phyloP scores from a whole-genome alignment of 495 filamentous ascomycete genomes.

The Bryoglossum gracile region DNA sequence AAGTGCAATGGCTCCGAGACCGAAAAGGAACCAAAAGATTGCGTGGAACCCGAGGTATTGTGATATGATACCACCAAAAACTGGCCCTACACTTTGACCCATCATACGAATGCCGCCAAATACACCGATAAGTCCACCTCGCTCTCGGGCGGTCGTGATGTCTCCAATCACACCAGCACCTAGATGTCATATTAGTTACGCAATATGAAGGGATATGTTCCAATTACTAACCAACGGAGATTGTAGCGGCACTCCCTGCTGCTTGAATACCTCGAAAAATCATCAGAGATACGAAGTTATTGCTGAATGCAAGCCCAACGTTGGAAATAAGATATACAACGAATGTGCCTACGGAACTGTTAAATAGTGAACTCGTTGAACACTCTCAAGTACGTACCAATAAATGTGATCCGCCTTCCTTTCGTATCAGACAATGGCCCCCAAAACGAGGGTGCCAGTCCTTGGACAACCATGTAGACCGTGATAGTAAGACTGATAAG shows the following conservation, averaged over 20 bases:
- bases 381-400: slow-evolving; percentile 26
- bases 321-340: slow-evolving; percentile 51
- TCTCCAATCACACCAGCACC: slow-evolving; percentile 48
- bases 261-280: slow-evolving; percentile 56
- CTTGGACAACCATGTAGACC: slow-evolving; percentile 29
- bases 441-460: slow-evolving; percentile 25
- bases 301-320: slow-evolving; percentile 52
- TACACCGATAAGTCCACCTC: slow-evolving; percentile 49
- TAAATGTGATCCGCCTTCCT: slow-evolving; percentile 51
- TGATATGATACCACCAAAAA: slow-evolving; percentile 49
- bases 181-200: neutral
- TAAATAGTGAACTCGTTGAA: neutral
- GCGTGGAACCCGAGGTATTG: slow-evolving; percentile 43
- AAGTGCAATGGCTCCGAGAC: slow-evolving; percentile 38
- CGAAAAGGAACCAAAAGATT: slow-evolving; percentile 52
- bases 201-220: neutral
- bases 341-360: slow-evolving; percentile 33
- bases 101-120: slow-evolving; percentile 32
- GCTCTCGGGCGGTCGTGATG: slow-evolving; percentile 44
- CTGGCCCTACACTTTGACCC: slow-evolving; percentile 31
- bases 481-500: slow-evolving; percentile 35
- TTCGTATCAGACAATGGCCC: slow-evolving; percentile 51
- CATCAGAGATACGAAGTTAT: slow-evolving; percentile 49
- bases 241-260: slow-evolving; percentile 48
- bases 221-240: slow-evolving; percentile 37